Base-by-base conservation (phyloP, 192 early-diverging fungal species). In the Coemansia sp. region DNA sequence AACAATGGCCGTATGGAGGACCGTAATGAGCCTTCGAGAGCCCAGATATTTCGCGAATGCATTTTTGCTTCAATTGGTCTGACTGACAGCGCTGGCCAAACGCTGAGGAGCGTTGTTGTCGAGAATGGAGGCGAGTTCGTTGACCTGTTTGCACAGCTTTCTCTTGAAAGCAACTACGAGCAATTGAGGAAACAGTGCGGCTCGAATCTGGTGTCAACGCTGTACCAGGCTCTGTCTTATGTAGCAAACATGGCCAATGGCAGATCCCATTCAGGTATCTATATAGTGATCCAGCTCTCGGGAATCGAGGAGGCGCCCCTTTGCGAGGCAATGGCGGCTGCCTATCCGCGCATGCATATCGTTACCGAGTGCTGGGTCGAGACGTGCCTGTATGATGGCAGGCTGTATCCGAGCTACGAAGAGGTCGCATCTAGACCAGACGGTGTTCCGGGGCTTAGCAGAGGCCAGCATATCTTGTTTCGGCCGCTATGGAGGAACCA, bases 291-390 rank as follows among this genome's bases (percentile, higher is more conserved):
- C 16, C 74, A 54, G n/a, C 61, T 76, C 4, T 13, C 53, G 23
- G 74, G 74, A 4, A 42, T 66, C 28, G 57, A 53, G 2, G 52
- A 48, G 32, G 22, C 65, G 13, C 49, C 32, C 2, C n/a, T 55
- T 45, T 76, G 73, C 36, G 62, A 67, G 20, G 48, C 55, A 1
- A 27, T 61, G 3, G 60, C 35, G 4, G 45, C 36, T 1, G 13
- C 14, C 11, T 32, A 52, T 32, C 55, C 25, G 13, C 34, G 4
- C 7, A 59, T 77, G 20, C 69, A 70, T 36, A 51, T 85, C 39
- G 84, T 85, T 27, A 85, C 82, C 36, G 80, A 85, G 49, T 86
- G 75, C 55, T 88, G 86, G 86, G 49, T 88, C 11, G 84, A 88
- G 52, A 61, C 68, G 42, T 88, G 86, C 36, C 22, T 86, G 11